Percentiles rank a stretch among this genome's conserved stretches.
These are phyloP conservation scores for Acaromyces ingoldii DNA, from an alignment of 1,284 basidiomycete genomes.

Conservation along the genomic window DNA sequence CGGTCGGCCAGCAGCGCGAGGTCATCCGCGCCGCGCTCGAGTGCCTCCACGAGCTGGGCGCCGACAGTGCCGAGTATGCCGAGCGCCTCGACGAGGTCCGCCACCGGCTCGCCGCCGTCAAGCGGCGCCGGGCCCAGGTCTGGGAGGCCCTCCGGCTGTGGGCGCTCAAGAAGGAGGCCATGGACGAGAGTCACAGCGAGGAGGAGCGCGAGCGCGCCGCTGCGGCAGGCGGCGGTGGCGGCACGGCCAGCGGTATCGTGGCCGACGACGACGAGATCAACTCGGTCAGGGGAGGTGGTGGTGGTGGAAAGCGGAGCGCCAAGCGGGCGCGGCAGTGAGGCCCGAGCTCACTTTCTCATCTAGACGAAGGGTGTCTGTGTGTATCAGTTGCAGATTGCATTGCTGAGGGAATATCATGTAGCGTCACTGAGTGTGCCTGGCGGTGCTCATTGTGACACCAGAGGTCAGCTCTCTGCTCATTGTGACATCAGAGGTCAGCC, in stretches of 20 bases:
- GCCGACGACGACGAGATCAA: not conserved
- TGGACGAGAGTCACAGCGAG: too few species aligned
- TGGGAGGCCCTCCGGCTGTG: conserved; percentile 55
- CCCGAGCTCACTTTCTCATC: too few species aligned
- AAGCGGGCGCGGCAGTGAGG: not conserved
- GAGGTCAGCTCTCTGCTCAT: too few species aligned
- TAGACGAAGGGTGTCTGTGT: too few species aligned
- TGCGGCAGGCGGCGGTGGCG: too few species aligned
- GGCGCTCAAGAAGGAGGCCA: conserved; percentile 27
- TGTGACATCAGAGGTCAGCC: too few species aligned
- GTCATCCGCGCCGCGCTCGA: conserved; percentile 44
- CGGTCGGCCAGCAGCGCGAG: conserved; percentile 25
- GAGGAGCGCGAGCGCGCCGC: not conserved
- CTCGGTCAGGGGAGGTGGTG: conserved; percentile 1
- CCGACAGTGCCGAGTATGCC: conserved; percentile 57
- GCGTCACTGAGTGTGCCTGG: too few species aligned
- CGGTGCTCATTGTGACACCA: too few species aligned
- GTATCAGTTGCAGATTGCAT: too few species aligned
- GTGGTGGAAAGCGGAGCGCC: not conserved
- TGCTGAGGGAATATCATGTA: too few species aligned
- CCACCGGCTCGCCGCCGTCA: conserved; percentile 54
- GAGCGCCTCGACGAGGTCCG: conserved; percentile 56
- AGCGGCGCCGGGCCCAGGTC: conserved; percentile 53
- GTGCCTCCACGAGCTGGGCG: conserved; percentile 52
- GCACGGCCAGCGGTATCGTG: too few species aligned